phyloP scores from a whole-genome alignment of 345 rosid species.

The Abelmoschus esculentus region DNA sequence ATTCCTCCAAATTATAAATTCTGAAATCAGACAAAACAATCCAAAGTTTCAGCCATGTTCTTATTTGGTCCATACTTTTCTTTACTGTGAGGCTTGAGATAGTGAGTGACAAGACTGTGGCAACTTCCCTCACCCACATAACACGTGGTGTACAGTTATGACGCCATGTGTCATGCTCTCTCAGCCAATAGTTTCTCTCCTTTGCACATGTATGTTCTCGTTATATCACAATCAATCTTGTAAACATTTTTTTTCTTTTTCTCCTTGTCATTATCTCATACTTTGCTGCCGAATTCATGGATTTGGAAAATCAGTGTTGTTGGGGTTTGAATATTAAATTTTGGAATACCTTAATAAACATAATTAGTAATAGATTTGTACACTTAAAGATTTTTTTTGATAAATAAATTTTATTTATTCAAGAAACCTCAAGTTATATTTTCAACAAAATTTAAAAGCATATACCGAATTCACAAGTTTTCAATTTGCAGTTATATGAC shows the following conservation, averaged over 20 bases:
- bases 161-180: conserved; percentile 22
- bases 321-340: background rate
- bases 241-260: background rate
- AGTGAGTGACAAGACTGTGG: conserved; percentile 8
- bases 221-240: conserved; percentile 17
- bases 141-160: conserved; percentile 14
- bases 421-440: no score
- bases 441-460: no score
- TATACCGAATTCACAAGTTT: no score
- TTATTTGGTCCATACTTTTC: no score
- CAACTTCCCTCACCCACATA: conserved; percentile 17
- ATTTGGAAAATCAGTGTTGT: background rate
- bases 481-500: no score
- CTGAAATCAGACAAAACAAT: no score
- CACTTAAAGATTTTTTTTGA: no score
- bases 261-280: background rate
- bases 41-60: no score
- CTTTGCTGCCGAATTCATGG: conserved; percentile 4
- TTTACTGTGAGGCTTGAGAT: no score
- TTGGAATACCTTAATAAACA: background rate
- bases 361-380: background rate
- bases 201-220: conserved; percentile 31
- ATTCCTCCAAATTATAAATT: no score
- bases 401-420: no score
- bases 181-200: conserved; percentile 3